Percentiles rank a stretch among this genome's conserved stretches.
These are phyloP conservation scores for Coniochaeta hoffmannii DNA, from an alignment of 2,329 filamentous ascomycete genomes.

Conservation along the genomic window DNA sequence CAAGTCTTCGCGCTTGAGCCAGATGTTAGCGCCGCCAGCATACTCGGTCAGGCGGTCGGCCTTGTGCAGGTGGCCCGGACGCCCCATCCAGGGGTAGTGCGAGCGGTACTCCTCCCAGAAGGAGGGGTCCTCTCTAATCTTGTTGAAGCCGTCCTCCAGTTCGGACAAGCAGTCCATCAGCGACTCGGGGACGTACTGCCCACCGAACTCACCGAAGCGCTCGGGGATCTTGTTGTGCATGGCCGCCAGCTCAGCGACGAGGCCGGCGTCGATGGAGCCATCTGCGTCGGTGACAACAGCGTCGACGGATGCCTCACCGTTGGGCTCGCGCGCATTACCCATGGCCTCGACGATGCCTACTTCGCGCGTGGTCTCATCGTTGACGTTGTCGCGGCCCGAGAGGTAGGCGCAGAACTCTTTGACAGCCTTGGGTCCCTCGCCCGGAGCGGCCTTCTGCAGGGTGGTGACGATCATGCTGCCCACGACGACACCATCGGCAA, in stretches of 20 bases:
- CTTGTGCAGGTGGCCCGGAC: slow-evolving; percentile 84
- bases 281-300: slow-evolving; percentile 46
- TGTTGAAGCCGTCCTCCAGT: slow-evolving; percentile 84
- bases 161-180: slow-evolving; percentile 94
- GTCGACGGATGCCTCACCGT: slow-evolving; percentile 58
- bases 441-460: slow-evolving; percentile 59
- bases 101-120: slow-evolving; percentile 98
- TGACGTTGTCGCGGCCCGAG: slow-evolving; percentile 34
- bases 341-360: slow-evolving; percentile 65
- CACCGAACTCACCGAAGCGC: slow-evolving; percentile 91
- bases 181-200: slow-evolving; percentile 94
- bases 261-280: slow-evolving; percentile 36
- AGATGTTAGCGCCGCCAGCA: slow-evolving; percentile 90
- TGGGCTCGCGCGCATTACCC: slow-evolving; percentile 51
- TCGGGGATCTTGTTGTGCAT: slow-evolving; percentile 75
- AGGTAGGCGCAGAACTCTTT: slow-evolving; percentile 78
- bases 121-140: slow-evolving; percentile 74
- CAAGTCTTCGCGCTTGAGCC: slow-evolving; percentile 94
- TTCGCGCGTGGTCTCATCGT: slow-evolving; percentile 46
- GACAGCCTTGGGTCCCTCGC: slow-evolving; percentile 63
- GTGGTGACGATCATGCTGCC: slow-evolving; percentile 90
- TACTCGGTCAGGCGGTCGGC: slow-evolving; percentile 83
- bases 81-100: slow-evolving; percentile 96
- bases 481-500: slow-evolving; percentile 92
- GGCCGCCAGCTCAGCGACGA: slow-evolving; percentile 79